These are phyloP conservation scores for Metschnikowia kofuensis DNA, from an alignment of 805 yeast species.

Conservation along the genomic window DNA sequence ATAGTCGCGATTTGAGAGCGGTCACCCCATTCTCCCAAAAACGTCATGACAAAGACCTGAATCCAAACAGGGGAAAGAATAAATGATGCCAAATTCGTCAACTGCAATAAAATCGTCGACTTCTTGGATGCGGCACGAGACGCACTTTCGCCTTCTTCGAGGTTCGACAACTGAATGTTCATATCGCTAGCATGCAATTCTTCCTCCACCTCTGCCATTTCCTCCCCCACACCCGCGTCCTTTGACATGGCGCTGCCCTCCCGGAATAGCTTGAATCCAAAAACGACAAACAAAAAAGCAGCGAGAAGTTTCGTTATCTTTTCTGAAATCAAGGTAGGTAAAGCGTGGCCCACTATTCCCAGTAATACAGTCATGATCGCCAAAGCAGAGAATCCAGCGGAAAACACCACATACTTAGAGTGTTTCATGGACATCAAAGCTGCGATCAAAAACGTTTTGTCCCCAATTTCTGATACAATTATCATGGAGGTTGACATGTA, in stretches of 20 bases:
- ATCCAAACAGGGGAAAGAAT: conserved; percentile 87
- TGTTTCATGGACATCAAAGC: conserved; percentile 98
- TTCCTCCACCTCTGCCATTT: conserved; percentile 94
- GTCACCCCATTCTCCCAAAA: conserved; percentile 98
- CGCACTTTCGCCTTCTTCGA: conserved; percentile 54
- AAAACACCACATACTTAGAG: conserved; percentile 77
- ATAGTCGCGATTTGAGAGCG: conserved; percentile 97
- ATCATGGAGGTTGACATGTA: conserved; percentile 88
- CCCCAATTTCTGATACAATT: conserved; percentile 93
- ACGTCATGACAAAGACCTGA: conserved; percentile 93
- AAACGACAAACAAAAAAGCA: conserved; percentile 72
- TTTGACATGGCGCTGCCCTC: conserved; percentile 85
- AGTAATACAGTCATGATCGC: conserved; percentile 89
- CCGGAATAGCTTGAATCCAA: conserved; percentile 68
- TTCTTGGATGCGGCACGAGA: conserved; percentile 8
- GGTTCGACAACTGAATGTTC: conserved; percentile 45
- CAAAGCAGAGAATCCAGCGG: conserved; percentile 81
- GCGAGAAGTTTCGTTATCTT: conserved; percentile 80
- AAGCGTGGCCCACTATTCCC: conserved; percentile 87
- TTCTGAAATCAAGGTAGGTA: conserved; percentile 80
- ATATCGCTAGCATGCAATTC: conserved; percentile 71
- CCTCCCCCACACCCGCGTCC: conserved; percentile 87
- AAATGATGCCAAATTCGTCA: conserved; percentile 55
- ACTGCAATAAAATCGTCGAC: conserved; percentile 31
- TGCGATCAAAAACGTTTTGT: conserved; percentile 93